Evolutionary conservation across 768 basidiomycete genomes (phyloP).

Genomic region (Gymnopilus dilepis): DNA sequence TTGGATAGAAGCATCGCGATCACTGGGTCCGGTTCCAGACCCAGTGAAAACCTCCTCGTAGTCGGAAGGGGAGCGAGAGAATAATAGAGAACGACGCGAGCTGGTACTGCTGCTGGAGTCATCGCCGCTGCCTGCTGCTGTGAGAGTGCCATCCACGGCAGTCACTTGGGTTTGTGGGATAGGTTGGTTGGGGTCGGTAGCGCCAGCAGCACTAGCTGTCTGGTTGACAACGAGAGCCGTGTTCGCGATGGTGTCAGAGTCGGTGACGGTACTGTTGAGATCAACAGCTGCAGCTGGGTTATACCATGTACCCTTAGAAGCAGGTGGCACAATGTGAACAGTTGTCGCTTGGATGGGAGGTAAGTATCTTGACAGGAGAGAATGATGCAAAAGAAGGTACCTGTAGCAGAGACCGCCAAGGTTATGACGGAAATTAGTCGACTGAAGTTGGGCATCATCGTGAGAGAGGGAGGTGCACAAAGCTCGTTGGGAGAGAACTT

Average conservation of each 20-base stretch:
- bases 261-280: conserved; percentile 34
- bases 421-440: conserved; percentile 22
- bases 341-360: conserved; percentile 24
- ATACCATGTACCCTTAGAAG: conserved; percentile 30
- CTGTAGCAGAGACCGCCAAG: conserved; percentile 27
- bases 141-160: conserved; percentile 48
- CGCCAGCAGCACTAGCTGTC: conserved; percentile 38
- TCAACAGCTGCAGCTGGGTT: conserved; percentile 26
- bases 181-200: conserved; percentile 38
- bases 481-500: conserved; percentile 20
- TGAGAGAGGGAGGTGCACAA: conserved; percentile 9
- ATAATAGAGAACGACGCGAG: conserved; percentile 20
- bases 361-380: neutral
- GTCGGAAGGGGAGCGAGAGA: conserved; percentile 29
- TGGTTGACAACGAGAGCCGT: conserved; percentile 43
- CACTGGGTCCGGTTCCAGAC: conserved; percentile 37
- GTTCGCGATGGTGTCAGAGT: conserved; percentile 38
- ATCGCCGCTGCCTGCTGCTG: conserved; percentile 22
- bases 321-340: conserved; percentile 31
- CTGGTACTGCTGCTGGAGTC: conserved; percentile 11
- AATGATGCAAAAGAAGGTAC: conserved; percentile 17
- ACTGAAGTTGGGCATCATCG: conserved; percentile 22
- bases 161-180: conserved; percentile 44
- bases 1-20: conserved; percentile 49
- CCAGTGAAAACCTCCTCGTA: conserved; percentile 47